Percentiles rank a stretch among this genome's conserved stretches.
These are phyloP conservation scores for Fusarium nodosum DNA, from an alignment of 2,329 filamentous ascomycete species.

Conservation along the genomic window DNA sequence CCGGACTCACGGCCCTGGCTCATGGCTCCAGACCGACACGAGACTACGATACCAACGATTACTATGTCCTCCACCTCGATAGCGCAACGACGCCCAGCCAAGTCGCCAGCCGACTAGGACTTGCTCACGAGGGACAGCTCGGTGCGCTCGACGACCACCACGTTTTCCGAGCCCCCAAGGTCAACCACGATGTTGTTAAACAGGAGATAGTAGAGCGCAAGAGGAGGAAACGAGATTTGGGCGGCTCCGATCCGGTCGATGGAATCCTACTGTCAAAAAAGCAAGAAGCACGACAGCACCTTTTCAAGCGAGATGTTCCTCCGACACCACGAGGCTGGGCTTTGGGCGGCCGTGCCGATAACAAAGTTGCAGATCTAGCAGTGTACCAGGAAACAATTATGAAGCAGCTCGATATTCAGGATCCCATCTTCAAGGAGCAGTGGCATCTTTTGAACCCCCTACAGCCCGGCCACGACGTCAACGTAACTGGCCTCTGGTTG, in stretches of 20 bases:
- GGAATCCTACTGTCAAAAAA: conserved; percentile 84
- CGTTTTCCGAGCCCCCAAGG: conserved; percentile 82
- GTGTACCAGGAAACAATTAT: conserved; percentile 73
- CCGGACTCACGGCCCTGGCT: conserved; percentile 64
- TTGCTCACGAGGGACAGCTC: conserved; percentile 84
- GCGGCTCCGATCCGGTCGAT: conserved; percentile 73
- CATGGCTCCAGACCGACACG: conserved; percentile 68
- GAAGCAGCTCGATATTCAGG: conserved; percentile 77
- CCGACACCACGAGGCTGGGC: conserved; percentile 52
- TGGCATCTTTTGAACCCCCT: conserved; percentile 94
- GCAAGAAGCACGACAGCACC: conserved; percentile 66
- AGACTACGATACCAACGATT: conserved; percentile 86
- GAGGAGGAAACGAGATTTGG: conserved; percentile 72
- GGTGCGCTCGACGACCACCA: conserved; percentile 85
- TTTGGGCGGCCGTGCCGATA: conserved; percentile 12
- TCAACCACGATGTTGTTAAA: conserved; percentile 70
- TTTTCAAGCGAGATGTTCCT: conserved; percentile 66
- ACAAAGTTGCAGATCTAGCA: conserved; percentile 56
- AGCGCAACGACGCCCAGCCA: conserved; percentile 73
- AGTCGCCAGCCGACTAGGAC: conserved; percentile 79
- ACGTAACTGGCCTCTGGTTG: conserved; percentile 94
- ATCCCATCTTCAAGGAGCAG: conserved; percentile 93
- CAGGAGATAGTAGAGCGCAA: conserved; percentile 66
- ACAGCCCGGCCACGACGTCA: conserved; percentile 89
- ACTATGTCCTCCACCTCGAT: conserved; percentile 91